Percentiles rank a stretch among this genome's conserved stretches.
These are phyloP conservation scores for Corrigiola litoralis DNA, from an alignment of 179 eudicot genomes.

Conservation along the genomic window DNA sequence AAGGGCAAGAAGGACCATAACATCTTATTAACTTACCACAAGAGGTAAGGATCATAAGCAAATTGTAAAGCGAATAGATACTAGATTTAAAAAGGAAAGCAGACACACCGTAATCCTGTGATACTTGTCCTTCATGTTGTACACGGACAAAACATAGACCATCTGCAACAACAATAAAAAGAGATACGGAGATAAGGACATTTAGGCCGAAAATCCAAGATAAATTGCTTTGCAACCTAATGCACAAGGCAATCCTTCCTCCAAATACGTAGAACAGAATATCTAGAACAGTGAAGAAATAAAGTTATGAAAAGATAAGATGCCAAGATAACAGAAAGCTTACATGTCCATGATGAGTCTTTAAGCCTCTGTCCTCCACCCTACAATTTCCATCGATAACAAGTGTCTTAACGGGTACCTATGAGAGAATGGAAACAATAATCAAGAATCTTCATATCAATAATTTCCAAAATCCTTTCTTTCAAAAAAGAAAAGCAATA, in stretches of 20 bases:
- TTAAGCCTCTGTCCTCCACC: constrained; percentile 98
- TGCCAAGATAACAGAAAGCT: constrained; percentile 29
- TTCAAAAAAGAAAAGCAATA: neutral
- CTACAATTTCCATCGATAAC: constrained; percentile 98
- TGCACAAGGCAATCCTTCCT: neutral
- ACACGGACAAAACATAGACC: constrained; percentile 89
- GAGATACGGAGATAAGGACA: constrained; percentile 1
- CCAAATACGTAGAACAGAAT: neutral
- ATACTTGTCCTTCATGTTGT: constrained; percentile 96
- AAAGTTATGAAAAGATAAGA: neutral
- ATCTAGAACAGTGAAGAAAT: neutral
- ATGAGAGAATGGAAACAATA: constrained; percentile 4
- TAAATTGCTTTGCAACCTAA: neutral
- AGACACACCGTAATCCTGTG: constrained; percentile 80
- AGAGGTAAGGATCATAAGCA: neutral
- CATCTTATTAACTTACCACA: constrained; percentile 7
- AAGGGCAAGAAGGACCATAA: neutral
- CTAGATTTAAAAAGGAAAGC: constrained; percentile 11
- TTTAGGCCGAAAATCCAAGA: neutral
- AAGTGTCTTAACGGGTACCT: constrained; percentile 97
- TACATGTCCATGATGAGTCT: constrained; percentile 99
- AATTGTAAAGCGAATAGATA: neutral
- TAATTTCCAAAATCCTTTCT: neutral
- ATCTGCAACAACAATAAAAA: constrained; percentile 49
- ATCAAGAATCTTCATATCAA: neutral